Evolutionary conservation across 768 basidiomycete species (phyloP), one percentile per base, ranked within the genome.

Genomic region (Agrocybe chaxingu): DNA sequence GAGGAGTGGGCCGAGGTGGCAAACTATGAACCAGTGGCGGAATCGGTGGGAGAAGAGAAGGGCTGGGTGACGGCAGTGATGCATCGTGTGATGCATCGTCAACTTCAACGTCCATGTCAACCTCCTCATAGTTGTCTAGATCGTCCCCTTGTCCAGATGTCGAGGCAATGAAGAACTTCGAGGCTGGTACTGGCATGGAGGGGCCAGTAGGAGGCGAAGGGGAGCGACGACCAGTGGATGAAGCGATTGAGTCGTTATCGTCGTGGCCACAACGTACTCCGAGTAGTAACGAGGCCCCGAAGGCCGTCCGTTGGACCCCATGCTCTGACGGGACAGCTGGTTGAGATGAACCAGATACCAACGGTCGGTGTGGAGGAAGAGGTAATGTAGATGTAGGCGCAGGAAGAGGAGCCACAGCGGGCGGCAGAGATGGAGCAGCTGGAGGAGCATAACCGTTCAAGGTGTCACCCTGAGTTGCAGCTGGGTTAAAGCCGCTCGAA

Each of bases 161-260:
- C 37, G 47, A 48, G 12, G 48, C 47, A 9, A 43, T 18, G 29
- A 35, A 30, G n/a, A 35, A 42, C 16, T 39, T 39, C 16, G 44
- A 33, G 16, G 30, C 44, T 11, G 18, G 18, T 4, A 18, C 36
- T 34, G 13, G 8, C 9, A 13, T 19, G 29, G 29, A 18, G 12
- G 37, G 18, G n/a, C 37, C 38, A 7, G 11, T 4, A 34, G 16
- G 9, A 34, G 53, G 48, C 5, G 52, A 45, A 11, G 45, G 41
- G 2, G 51, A 53, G 16, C 50, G 45, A 24, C 24, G 24, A 29
- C 54, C 39, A 37, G 47, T 51, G 8, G 64, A 64, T 3, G 63
- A 66, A 1, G 57, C 59, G 40, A 63, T 64, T 2, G 64, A 64
- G 31, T 58, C 57, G 32, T 45, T 35, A 48, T 63, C 60, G 30